A percentile compares a stretch with the other conserved stretches of the same genome.
phyloP scores from a whole-genome alignment of 768 basidiomycete genomes.

The Porpolomopsis calyptriformis region DNA sequence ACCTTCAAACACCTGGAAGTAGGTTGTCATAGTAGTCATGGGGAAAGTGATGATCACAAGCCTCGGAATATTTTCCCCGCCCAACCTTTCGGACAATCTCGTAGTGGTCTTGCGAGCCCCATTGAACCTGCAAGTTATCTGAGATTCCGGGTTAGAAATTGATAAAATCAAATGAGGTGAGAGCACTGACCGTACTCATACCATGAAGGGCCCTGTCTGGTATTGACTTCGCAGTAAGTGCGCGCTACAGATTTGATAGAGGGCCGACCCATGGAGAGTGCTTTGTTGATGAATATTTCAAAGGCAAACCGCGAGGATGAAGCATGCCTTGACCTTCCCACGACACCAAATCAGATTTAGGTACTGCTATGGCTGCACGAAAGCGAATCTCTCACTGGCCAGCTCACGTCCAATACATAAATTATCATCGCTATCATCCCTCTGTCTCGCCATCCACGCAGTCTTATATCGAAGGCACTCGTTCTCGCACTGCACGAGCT shows the following conservation, averaged over 20 bases:
- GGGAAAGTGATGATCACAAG: constrained; percentile 18
- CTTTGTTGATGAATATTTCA: neutral
- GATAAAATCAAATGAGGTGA: constrained; percentile 12
- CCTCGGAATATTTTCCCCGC: constrained; percentile 92
- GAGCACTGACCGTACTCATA: constrained; percentile 78
- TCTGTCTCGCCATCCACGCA: constrained; percentile 40
- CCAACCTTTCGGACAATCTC: constrained; percentile 97
- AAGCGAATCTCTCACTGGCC: too few relatives aligned
- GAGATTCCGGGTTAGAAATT: constrained; percentile 14
- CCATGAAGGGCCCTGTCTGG: constrained; percentile 81
- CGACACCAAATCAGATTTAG: constrained; percentile 4
- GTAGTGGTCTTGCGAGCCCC: constrained; percentile 96
- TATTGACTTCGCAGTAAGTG: constrained; percentile 83
- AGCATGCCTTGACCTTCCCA: constrained; percentile 10
- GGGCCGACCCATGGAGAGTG: constrained; percentile 52
- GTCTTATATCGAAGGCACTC: constrained; percentile 25
- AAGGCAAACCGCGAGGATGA: neutral
- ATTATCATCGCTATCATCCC: constrained; percentile 40
- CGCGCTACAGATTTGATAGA: constrained; percentile 72
- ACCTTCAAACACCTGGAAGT: constrained; percentile 76
- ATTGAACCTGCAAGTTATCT: constrained; percentile 97
- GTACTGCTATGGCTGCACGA: constrained; percentile 10
- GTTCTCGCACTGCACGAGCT: constrained; percentile 9
- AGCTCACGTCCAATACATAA: constrained; percentile 41
- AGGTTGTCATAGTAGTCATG: constrained; percentile 8